These are phyloP conservation scores for Echinosophora koreensis DNA, from an alignment of 306 rosid species.

Conservation along the genomic window DNA sequence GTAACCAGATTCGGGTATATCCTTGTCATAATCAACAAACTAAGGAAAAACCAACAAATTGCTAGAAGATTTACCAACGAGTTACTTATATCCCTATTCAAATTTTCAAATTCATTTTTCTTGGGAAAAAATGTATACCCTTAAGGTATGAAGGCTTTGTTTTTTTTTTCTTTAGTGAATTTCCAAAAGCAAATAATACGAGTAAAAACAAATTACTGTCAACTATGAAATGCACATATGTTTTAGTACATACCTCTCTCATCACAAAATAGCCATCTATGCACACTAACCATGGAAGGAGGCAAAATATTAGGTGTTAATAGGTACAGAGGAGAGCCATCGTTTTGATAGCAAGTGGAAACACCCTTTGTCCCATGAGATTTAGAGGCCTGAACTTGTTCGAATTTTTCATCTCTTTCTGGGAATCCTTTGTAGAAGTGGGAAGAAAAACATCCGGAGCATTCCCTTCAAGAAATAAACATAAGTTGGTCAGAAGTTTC, in stretches of 20 bases:
- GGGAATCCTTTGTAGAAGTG: conserved; percentile 52
- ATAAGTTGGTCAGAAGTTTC: conserved; percentile 45
- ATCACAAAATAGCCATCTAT: conserved; percentile 68
- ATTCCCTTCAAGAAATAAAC: conserved; percentile 60
- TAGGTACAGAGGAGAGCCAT: conserved; percentile 75
- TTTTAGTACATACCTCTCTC: conserved; percentile 61
- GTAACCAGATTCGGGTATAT: conserved; percentile 47
- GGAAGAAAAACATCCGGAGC: conserved; percentile 66
- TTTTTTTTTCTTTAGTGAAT: conserved; percentile 33
- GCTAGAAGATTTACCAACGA: conserved; percentile 50
- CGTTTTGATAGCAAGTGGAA: conserved; percentile 75
- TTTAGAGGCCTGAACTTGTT: conserved; percentile 41
- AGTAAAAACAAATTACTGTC: conserved; percentile 20
- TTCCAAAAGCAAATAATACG: conserved; percentile 37
- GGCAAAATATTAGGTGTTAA: conserved; percentile 78
- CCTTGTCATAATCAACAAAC: conserved; percentile 46
- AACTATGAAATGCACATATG: conserved; percentile 33
- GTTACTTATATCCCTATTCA: conserved; percentile 23
- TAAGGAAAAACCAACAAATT: conserved; percentile 45
- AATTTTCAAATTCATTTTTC: conserved; percentile 35
- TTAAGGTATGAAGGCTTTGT: conserved; percentile 46
- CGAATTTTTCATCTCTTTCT: conserved; percentile 49
- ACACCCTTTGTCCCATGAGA: conserved; percentile 59
- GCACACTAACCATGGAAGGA: conserved; percentile 69
- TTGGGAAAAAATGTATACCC: conserved; percentile 19